Evolutionary conservation across 2,329 filamentous ascomycete genomes (phyloP).

Genomic region (Aspergillus sp.): DNA sequence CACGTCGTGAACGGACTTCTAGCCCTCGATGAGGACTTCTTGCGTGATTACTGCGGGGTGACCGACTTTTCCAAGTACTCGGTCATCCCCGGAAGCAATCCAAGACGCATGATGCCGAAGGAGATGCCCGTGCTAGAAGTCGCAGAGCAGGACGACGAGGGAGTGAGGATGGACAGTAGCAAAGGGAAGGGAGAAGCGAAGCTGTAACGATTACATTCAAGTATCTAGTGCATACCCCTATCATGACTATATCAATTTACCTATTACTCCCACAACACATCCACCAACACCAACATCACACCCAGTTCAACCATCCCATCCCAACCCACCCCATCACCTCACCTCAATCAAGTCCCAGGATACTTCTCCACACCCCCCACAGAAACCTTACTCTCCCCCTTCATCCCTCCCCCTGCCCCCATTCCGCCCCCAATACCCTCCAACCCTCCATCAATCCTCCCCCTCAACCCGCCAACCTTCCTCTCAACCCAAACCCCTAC

Average conservation of each 20-base stretch:
- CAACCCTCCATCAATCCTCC: slow-evolving; percentile 24
- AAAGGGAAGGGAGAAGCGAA: slow-evolving; percentile 33
- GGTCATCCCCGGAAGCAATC: slow-evolving; percentile 63
- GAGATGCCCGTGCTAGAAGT: slow-evolving; percentile 70
- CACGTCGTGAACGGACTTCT: slow-evolving; percentile 69
- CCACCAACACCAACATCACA: background rate
- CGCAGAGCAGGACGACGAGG: slow-evolving; percentile 78
- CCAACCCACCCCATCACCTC: background rate
- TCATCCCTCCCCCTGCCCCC: slow-evolving; percentile 20
- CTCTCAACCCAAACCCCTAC: slow-evolving; percentile 35
- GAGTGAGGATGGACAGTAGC: slow-evolving; percentile 67
- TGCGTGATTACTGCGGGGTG: slow-evolving; percentile 64
- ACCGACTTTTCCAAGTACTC: slow-evolving; percentile 73
- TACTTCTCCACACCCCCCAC: slow-evolving; percentile 23
- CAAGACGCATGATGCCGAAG: slow-evolving; percentile 76
- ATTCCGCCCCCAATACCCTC: slow-evolving; percentile 34
- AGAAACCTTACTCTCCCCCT: slow-evolving; percentile 20
- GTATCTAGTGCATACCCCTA: background rate
- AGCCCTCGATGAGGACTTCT: slow-evolving; percentile 78
- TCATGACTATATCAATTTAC: background rate
- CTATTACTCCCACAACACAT: background rate
- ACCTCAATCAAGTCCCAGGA: background rate
- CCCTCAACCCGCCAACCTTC: slow-evolving; percentile 32
- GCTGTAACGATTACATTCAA: slow-evolving; percentile 18
- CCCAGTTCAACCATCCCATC: background rate